A percentile compares a stretch with the other conserved stretches of the same genome.
Evolutionary conservation across 768 basidiomycete species (phyloP).

Genomic region (Pisolithus microcarpus): DNA sequence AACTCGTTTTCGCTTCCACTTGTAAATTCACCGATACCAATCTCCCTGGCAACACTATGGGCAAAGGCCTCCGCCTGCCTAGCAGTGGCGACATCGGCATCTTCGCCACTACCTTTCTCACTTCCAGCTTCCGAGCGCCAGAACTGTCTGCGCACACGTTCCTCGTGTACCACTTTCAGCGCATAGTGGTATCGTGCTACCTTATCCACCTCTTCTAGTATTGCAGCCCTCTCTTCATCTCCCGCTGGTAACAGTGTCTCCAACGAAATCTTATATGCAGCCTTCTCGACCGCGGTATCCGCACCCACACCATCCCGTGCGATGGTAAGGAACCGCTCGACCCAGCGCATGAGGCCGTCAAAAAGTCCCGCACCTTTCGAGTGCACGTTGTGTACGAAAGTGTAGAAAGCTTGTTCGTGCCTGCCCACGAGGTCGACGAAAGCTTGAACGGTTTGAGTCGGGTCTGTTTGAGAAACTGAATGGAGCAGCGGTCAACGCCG

Average conservation of each 20-base stretch:
- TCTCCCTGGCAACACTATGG: conserved; percentile 70
- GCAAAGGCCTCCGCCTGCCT: conserved; percentile 78
- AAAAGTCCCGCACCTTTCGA: conserved; percentile 93
- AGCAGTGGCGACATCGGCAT: conserved; percentile 62
- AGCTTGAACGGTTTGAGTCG: conserved; percentile 78
- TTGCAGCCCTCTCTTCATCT: conserved; percentile 64
- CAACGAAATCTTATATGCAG: conserved; percentile 49
- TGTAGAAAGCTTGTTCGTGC: conserved; percentile 94
- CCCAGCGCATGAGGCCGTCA: conserved; percentile 92
- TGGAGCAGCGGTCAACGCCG: not conserved
- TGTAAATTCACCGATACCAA: conserved; percentile 76
- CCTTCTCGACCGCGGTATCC: conserved; percentile 14
- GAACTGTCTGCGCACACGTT: conserved; percentile 83
- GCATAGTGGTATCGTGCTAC: conserved; percentile 91
- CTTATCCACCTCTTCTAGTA: conserved; percentile 82
- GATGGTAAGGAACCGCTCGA: conserved; percentile 87
- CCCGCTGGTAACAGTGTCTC: conserved; percentile 86
- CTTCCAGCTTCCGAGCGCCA: conserved; percentile 44
- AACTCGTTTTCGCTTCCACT: conserved; percentile 75
- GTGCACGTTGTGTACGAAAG: conserved; percentile 97
- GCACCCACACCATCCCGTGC: conserved; percentile 81
- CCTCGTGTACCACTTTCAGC: conserved; percentile 88
- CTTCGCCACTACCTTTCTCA: conserved; percentile 28
- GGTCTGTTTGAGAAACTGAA: conserved; percentile 76
- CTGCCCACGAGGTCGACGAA: conserved; percentile 91